phyloP scores from a whole-genome alignment of 306 rosid genomes.

The Citrullus amarus region DNA sequence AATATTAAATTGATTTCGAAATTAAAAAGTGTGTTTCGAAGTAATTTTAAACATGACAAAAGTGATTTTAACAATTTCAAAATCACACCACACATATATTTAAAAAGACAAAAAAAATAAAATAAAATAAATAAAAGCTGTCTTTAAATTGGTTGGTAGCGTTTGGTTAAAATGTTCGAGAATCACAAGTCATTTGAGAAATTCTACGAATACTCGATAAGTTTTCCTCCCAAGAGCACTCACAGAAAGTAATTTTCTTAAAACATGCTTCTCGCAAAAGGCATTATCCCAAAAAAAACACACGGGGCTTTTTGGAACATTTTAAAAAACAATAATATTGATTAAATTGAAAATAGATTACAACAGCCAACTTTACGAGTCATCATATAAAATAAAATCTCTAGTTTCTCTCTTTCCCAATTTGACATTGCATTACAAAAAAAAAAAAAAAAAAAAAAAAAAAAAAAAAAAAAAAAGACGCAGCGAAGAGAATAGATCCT shows the following conservation, averaged over 20 bases:
- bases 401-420: not conserved
- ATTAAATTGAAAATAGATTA: not conserved
- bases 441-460: not conserved
- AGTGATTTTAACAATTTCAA: too few species aligned
- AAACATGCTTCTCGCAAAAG: not conserved
- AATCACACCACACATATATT: too few species aligned
- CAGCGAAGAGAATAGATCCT: not conserved
- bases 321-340: not conserved
- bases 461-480: not conserved
- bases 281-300: not conserved
- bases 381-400: not conserved
- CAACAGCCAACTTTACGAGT: not conserved
- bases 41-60: too few species aligned
- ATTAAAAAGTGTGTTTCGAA: too few species aligned
- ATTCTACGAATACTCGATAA: not conserved
- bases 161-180: too few species aligned
- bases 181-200: not conserved
- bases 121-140: too few species aligned
- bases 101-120: too few species aligned
- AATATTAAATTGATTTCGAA: too few species aligned
- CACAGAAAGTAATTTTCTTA: not conserved
- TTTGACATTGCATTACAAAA: not conserved
- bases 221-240: not conserved
- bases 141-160: too few species aligned
- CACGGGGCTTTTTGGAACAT: not conserved